A percentile compares a stretch with the other conserved stretches of the same genome.
These are phyloP conservation scores for Saccharomycopsis fermentans DNA, from an alignment of 805 yeast genomes.

Conservation along the genomic window DNA sequence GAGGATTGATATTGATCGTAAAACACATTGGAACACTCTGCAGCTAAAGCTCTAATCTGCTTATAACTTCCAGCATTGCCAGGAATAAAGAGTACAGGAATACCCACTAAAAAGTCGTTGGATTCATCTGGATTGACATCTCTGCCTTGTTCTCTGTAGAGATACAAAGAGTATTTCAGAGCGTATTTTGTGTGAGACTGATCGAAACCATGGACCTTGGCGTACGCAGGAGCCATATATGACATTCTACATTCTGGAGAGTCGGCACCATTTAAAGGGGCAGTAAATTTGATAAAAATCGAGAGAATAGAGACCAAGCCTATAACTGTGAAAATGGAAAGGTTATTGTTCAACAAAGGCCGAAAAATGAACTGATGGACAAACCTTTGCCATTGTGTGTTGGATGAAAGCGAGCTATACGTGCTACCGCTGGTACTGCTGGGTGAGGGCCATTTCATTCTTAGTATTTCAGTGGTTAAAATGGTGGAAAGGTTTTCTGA, in stretches of 20 bases:
- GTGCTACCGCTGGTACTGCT: background rate
- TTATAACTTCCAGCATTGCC: conserved; percentile 95
- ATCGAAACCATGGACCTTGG: conserved; percentile 65
- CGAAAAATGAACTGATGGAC: background rate
- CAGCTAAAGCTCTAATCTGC: conserved; percentile 88
- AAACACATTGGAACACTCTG: conserved; percentile 55
- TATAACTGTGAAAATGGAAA: background rate
- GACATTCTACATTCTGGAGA: conserved; percentile 51
- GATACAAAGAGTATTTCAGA: conserved; percentile 70
- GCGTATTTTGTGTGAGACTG: conserved; percentile 59
- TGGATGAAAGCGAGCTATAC: background rate
- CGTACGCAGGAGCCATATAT: conserved; percentile 79
- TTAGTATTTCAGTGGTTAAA: background rate
- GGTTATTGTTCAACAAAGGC: conserved; percentile 1
- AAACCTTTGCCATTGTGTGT: background rate
- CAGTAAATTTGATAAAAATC: conserved; percentile 24
- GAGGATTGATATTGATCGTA: conserved; percentile 25
- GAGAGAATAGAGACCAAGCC: conserved; percentile 17
- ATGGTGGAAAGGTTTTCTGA: background rate
- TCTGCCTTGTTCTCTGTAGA: conserved; percentile 75
- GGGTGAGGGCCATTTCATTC: background rate
- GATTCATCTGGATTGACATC: conserved; percentile 45
- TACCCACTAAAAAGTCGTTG: conserved; percentile 40
- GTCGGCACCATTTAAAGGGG: conserved; percentile 35
- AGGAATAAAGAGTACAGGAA: conserved; percentile 88